Conservation (phyloP, 2,329 filamentous ascomycete genomes). For the Pseudogymnoascus sp. region DNA sequence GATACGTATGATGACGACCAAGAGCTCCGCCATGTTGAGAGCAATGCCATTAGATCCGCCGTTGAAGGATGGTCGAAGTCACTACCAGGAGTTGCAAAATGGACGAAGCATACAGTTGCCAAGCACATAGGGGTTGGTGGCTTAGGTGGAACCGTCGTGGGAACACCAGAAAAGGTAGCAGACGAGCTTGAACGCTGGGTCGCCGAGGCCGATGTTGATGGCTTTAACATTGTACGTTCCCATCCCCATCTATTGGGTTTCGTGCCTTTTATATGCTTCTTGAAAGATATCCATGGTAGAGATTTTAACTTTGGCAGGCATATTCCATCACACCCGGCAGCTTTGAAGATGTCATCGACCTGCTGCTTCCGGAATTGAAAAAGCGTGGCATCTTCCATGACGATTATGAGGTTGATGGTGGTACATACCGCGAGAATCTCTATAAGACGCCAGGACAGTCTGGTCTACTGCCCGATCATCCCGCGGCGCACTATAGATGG, state of each 20-base stretch:
- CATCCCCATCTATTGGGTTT: slow-evolving; percentile 10
- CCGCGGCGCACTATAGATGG: neutral
- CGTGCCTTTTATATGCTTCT: neutral
- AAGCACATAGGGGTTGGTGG: slow-evolving; percentile 60
- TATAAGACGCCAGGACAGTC: slow-evolving; percentile 42
- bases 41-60: slow-evolving; percentile 39
- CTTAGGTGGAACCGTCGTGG: slow-evolving; percentile 54
- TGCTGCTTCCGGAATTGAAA: slow-evolving; percentile 55
- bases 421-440: slow-evolving; percentile 54
- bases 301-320: slow-evolving; percentile 20
- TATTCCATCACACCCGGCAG: slow-evolving; percentile 59
- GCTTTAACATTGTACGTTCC: slow-evolving; percentile 58
- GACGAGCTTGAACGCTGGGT: slow-evolving; percentile 61
- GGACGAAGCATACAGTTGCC: slow-evolving; percentile 63
- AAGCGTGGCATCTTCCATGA: slow-evolving; percentile 47
- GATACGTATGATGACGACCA: slow-evolving; percentile 52
- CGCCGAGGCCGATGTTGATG: slow-evolving; percentile 58
- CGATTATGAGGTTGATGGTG: slow-evolving; percentile 44
- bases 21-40: slow-evolving; percentile 44
- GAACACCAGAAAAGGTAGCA: slow-evolving; percentile 54
- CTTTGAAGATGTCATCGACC: slow-evolving; percentile 58
- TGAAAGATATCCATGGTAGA: slow-evolving; percentile 28
- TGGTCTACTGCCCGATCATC: slow-evolving; percentile 42
- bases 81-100: slow-evolving; percentile 52
- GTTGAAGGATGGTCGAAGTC: slow-evolving; percentile 48